These are phyloP conservation scores for Schoenoplectus triqueter DNA, from an alignment of 202 grass and related monocot species.

Conservation along the genomic window DNA sequence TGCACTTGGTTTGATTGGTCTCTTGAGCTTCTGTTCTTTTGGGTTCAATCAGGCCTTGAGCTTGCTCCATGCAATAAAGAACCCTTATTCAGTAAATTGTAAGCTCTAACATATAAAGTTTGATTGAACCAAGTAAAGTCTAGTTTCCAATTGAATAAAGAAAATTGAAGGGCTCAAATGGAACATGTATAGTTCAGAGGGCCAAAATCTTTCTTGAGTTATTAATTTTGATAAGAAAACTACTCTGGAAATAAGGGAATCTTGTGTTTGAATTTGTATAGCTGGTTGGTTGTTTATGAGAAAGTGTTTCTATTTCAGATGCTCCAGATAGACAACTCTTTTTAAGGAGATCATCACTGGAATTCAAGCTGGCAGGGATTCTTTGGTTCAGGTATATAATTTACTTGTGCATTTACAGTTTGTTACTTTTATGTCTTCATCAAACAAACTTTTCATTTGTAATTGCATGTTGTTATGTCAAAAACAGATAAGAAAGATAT, in stretches of 20 bases:
- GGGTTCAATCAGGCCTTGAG: background rate
- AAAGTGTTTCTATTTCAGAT: background rate
- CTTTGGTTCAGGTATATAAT: slow-evolving; percentile 22
- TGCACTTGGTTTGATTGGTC: background rate
- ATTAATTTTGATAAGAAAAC: background rate
- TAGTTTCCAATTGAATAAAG: background rate
- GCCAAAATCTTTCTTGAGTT: background rate
- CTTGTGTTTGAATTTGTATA: background rate
- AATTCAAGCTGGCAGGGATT: slow-evolving; percentile 7
- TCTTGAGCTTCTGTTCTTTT: background rate
- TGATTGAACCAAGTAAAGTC: background rate
- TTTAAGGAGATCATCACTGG: background rate
- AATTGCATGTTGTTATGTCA: background rate
- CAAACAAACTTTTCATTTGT: background rate
- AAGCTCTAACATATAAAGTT: background rate
- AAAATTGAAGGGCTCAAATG: background rate
- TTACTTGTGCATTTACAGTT: background rate
- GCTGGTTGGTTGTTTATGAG: background rate
- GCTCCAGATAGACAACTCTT: background rate
- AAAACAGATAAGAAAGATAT: background rate
- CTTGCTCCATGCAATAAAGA: background rate
- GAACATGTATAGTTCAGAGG: background rate
- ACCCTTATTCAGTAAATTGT: background rate
- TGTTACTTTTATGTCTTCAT: background rate
- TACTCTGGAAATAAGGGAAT: background rate